Evolutionary conservation across 179 eudicot genomes (phyloP).

Genomic region (Spergularia azorica): DNA sequence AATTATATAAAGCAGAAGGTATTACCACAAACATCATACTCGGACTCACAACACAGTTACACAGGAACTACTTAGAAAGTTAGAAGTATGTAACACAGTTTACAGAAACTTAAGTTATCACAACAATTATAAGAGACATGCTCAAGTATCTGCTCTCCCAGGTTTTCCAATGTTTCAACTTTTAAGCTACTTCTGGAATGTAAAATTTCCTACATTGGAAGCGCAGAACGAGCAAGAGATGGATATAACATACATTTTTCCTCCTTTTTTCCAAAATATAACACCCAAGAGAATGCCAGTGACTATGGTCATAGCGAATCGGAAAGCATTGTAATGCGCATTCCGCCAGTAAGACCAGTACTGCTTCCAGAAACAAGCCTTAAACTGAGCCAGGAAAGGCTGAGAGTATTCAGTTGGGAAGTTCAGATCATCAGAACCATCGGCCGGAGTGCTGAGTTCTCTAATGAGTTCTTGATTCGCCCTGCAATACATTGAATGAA

Average conservation of each 20-base stretch:
- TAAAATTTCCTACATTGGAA: not conserved
- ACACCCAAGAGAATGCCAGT: constrained; percentile 64
- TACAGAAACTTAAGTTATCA: not conserved
- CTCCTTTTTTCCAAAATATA: constrained; percentile 64
- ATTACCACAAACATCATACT: not conserved
- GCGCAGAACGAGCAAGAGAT: not conserved
- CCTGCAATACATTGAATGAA: constrained; percentile 37
- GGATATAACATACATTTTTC: constrained; percentile 43
- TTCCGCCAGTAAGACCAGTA: constrained; percentile 82
- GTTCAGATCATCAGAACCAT: constrained; percentile 49
- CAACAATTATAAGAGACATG: not conserved
- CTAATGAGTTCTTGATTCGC: constrained; percentile 55
- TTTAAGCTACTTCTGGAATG: not conserved
- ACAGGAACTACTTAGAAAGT: not conserved
- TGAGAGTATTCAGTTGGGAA: constrained; percentile 65
- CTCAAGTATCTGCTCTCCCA: not conserved
- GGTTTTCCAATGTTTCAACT: not conserved
- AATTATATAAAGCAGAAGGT: no score
- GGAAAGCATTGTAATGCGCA: constrained; percentile 55
- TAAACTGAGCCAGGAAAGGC: constrained; percentile 57
- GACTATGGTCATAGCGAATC: constrained; percentile 50
- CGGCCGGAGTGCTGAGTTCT: constrained; percentile 57
- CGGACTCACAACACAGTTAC: not conserved
- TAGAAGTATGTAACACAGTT: not conserved
- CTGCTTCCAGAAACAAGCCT: constrained; percentile 87